Conservation (phyloP, 2,329 filamentous ascomycete genomes). For the Lecanicillium sp. region DNA sequence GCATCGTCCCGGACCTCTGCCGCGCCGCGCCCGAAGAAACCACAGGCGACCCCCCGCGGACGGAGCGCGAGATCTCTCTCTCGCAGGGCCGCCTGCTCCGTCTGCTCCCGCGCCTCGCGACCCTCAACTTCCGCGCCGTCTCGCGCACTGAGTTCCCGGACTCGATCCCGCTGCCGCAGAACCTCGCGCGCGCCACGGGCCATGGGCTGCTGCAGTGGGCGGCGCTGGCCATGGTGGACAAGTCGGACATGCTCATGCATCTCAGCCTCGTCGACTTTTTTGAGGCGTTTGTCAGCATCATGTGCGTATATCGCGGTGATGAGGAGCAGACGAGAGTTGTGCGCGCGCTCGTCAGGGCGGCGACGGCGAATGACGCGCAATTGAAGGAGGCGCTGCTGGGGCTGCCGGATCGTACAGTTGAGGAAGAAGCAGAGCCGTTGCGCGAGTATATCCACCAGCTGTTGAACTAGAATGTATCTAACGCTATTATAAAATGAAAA, state of each 20-base stretch:
- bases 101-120: slow-evolving; percentile 43
- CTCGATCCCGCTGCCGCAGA: slow-evolving; percentile 22
- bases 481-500: too few species aligned
- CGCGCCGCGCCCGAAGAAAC: slow-evolving; percentile 26
- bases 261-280: slow-evolving; percentile 48
- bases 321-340: slow-evolving; percentile 24
- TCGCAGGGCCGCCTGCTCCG: slow-evolving; percentile 49
- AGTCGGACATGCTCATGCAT: slow-evolving; percentile 43
- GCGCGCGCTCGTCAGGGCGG: slow-evolving; percentile 36
- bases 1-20: slow-evolving; percentile 34
- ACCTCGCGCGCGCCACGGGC: slow-evolving; percentile 20
- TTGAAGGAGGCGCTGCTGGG: slow-evolving; percentile 33
- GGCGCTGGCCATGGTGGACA: slow-evolving; percentile 46
- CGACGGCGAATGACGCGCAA: slow-evolving; percentile 31
- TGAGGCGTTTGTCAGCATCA: slow-evolving; percentile 42
- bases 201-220: slow-evolving; percentile 45
- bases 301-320: slow-evolving; percentile 38
- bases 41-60: slow-evolving; percentile 22
- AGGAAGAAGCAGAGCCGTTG: slow-evolving; percentile 45
- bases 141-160: slow-evolving; percentile 31
- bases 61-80: slow-evolving; percentile 37
- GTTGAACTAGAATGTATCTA: not conserved
- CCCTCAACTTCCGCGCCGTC: slow-evolving; percentile 39
- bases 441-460: slow-evolving; percentile 35
- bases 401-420: slow-evolving; percentile 43